These are phyloP conservation scores for Paramecium tetraurelia DNA, from an alignment of 73 alveolate species.

Conservation along the genomic window DNA sequence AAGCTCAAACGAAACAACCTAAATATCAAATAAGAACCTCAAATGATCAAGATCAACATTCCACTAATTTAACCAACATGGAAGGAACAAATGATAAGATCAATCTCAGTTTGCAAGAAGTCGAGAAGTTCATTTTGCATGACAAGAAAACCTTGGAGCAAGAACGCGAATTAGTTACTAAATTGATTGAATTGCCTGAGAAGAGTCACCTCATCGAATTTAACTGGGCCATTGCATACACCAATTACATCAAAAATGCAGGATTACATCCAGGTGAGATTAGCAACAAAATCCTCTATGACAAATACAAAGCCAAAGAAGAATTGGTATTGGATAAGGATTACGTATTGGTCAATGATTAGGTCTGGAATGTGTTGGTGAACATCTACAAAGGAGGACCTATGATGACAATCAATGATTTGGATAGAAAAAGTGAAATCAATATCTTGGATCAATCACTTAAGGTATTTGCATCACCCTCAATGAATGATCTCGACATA, in stretches of 20 bases:
- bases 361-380: not conserved
- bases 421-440: not conserved
- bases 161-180: not conserved
- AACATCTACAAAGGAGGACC: slow-evolving; percentile 37
- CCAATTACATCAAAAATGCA: not conserved
- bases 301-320: not conserved
- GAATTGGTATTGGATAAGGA: not conserved
- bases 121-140: not conserved
- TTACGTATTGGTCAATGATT: not conserved
- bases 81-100: not conserved
- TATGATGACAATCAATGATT: not conserved
- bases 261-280: not conserved
- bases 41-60: not conserved
- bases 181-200: not conserved
- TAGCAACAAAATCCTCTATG: not conserved
- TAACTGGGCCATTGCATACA: slow-evolving; percentile 15
- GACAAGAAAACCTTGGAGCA: not conserved
- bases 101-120: not conserved
- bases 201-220: not conserved
- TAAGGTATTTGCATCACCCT: not conserved
- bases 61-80: not conserved
- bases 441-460: not conserved
- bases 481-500: not conserved
- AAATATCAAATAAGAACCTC: not conserved
- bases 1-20: not conserved